Evolutionary conservation across 129 eudicot genomes (phyloP).

Genomic region (Cynara cardunculus): DNA sequence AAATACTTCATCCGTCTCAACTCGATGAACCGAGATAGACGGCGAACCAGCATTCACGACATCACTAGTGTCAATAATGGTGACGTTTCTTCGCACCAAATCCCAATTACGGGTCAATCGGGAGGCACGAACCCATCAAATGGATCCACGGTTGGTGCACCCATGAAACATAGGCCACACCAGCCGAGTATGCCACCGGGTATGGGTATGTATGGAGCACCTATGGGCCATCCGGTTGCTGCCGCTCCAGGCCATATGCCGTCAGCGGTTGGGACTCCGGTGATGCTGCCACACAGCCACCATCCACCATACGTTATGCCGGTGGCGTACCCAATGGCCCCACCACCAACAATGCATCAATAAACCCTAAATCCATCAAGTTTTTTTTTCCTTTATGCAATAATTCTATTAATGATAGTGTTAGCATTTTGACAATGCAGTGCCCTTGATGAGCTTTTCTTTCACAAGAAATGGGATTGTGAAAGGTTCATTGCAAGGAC

Average conservation of each 20-base stretch:
- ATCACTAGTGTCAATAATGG: slow-evolving; percentile 78
- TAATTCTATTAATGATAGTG: slow-evolving; percentile 37
- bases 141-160: slow-evolving; percentile 37
- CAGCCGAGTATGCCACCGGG: slow-evolving; percentile 59
- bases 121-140: slow-evolving; percentile 39
- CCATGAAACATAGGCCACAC: slow-evolving; percentile 52
- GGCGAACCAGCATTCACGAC: slow-evolving; percentile 92
- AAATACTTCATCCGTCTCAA: slow-evolving; percentile 81
- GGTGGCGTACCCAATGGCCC: slow-evolving; percentile 82
- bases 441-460: slow-evolving; percentile 35
- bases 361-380: slow-evolving; percentile 12
- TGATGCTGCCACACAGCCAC: slow-evolving; percentile 77
- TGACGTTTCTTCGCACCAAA: slow-evolving; percentile 61
- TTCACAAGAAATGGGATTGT: slow-evolving; percentile 38
- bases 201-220: slow-evolving; percentile 82
- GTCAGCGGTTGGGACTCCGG: slow-evolving; percentile 93
- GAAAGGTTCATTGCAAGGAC: slow-evolving; percentile 33
- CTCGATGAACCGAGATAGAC: slow-evolving; percentile 84
- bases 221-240: slow-evolving; percentile 79
- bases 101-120: slow-evolving; percentile 85
- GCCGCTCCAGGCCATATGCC: slow-evolving; percentile 71
- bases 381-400: slow-evolving; percentile 28
- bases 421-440: slow-evolving; percentile 32
- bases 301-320: slow-evolving; percentile 80
- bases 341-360: slow-evolving; percentile 78